phyloP scores from a whole-genome alignment of 768 basidiomycete genomes.

The Suillus paluster region DNA sequence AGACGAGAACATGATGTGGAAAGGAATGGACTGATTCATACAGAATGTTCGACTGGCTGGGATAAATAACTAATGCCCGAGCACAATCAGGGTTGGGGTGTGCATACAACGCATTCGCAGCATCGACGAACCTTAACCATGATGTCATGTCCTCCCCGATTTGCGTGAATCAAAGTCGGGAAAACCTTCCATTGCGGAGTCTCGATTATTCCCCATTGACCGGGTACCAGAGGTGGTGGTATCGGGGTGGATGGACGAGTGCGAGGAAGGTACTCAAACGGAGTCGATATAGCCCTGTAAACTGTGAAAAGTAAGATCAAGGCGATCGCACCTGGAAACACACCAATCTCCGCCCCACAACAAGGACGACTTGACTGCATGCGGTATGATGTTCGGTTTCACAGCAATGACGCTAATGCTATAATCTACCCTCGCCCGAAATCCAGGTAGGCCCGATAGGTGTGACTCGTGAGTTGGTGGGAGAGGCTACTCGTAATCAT shows the following conservation, averaged over 20 bases:
- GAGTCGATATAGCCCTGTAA: constrained; percentile 57
- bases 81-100: constrained; percentile 25
- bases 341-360: constrained; percentile 62
- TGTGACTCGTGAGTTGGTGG: constrained; percentile 75
- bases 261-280: constrained; percentile 69
- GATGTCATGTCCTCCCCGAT: constrained; percentile 46
- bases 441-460: constrained; percentile 73
- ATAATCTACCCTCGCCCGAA: constrained; percentile 68
- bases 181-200: constrained; percentile 54
- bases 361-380: constrained; percentile 55
- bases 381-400: constrained; percentile 48
- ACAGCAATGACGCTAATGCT: constrained; percentile 55
- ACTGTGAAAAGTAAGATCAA: background rate
- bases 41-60: constrained; percentile 65
- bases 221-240: constrained; percentile 47
- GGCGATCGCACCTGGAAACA: constrained; percentile 21
- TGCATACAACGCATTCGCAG: background rate
- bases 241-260: constrained; percentile 59
- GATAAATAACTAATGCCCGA: constrained; percentile 47
- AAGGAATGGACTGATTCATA: constrained; percentile 64
- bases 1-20: constrained; percentile 65
- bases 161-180: constrained; percentile 47
- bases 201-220: constrained; percentile 45
- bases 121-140: constrained; percentile 30
- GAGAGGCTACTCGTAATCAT: constrained; percentile 49